Base-by-base conservation (phyloP, 2,329 filamentous ascomycete species). In the Didymella arachidicola region DNA sequence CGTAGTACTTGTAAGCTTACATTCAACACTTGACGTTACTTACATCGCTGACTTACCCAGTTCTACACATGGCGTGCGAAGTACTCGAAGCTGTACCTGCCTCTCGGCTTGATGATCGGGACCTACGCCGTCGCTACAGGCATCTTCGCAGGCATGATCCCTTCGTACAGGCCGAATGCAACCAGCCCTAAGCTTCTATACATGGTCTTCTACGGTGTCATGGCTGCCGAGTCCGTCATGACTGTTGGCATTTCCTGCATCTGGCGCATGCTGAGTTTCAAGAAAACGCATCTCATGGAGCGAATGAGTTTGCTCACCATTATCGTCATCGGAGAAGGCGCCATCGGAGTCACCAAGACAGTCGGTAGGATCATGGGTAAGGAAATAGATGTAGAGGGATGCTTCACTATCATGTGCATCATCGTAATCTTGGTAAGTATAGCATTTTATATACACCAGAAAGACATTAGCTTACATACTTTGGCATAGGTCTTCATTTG, bases 271-370 rank as follows among this genome's bases (percentile, higher is more conserved):
- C 79, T 89, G 42, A 85, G 84, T 53, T 87, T 89, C 68, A 82
- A 85, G 59, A 79, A 83, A 55, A 89, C 86, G 0, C 86, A 89
- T 69, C 72, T 89, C 53, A 86, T 87, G 67, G 85, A 87, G 66
- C 82, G 88, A 10, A 84, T 89, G 81, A 84, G 82, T 12, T 78
- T 89, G 2, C 78, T 89, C 54, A 89, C 87, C 0, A 79, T 89
- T 46, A 88, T 89, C 60, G 86, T 90, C 55, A 82, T 89, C 57
- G 87, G 87, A 14, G 87, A 89, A 67, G 86, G 86, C 49, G 84
- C 87, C 16, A 87, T 89, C 38, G 82, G 84, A n/a, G 78, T 89
- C 27, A 83, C 82, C 25, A 82, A 83, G 68, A 82, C 82, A 34
- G 84, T 89, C 18, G 67, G 68, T 5, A 68, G 68, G 36, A 64